Evolutionary conservation across 257 asterid genomes (phyloP), one percentile per base, ranked within the genome.

Genomic region (Osmanthus fragrans): DNA sequence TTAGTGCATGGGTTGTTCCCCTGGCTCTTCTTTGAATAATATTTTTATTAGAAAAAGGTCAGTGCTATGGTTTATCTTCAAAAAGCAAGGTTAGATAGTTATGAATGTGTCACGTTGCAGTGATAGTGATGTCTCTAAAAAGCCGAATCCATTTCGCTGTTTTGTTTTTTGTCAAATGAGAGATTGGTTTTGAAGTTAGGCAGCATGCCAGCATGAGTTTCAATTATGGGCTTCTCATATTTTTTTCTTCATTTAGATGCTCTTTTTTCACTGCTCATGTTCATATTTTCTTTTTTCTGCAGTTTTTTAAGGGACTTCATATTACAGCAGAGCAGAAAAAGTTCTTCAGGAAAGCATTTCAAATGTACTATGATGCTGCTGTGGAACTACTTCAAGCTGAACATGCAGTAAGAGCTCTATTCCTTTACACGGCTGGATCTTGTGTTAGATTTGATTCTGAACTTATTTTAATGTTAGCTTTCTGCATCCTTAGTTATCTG

Each of bases 371-470:
- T 82, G 97, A 92, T 78, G 89, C 97, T 82, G 87, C 84, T 65
- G 90, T 91, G 82, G 97, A 93, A 84, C 89, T 90, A 82, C 98
- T 96, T 84, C 94, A 82, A 77, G 87, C 97, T 39, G 99, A 96
- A 85, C 99, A 92, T 85, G 89, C 91, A 71, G 99, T 96, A 96
- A 87, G 70, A 81, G 60, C 82, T 76, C 58, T 64, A 49, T 74
- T 32, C 54, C 67, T 54, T 32, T 78, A 32, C 70, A 54, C 70
- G 7, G 42, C 74, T 74, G 71, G 21, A 71, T 23, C 54, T 51
- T 74, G 79, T 64, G 72, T 77, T 58, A 51, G 60, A 72, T 56
- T 84, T 30, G 70, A 23, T 32, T 76, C 11, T 32, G 37, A 70
- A 36, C 33, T 83, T 65, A 69, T 81, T 42, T 49, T 15, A 37